Percentiles rank a stretch among this genome's conserved stretches.
Conservation (phyloP, 1,139 yeast genomes). For the Candida sp. region DNA sequence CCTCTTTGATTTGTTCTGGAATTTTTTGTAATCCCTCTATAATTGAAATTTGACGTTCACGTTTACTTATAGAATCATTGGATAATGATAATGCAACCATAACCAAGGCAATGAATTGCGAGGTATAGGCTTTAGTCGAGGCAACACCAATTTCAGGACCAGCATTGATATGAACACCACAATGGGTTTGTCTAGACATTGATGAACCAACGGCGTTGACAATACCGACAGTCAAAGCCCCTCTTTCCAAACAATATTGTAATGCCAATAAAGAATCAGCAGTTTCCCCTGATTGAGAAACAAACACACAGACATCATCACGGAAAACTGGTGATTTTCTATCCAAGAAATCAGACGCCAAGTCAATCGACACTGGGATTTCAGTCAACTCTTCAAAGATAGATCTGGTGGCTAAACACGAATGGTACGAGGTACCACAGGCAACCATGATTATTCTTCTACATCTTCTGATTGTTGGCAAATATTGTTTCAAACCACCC, state of each 20-base stretch:
- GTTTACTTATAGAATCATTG: slow-evolving; percentile 81
- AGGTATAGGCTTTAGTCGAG: slow-evolving; percentile 98
- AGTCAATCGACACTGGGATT: slow-evolving; percentile 93
- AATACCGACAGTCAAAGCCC: slow-evolving; percentile 96
- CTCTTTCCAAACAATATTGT: slow-evolving; percentile 94
- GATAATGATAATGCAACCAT: slow-evolving; percentile 95
- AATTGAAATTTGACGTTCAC: slow-evolving; percentile 76
- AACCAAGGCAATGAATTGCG: slow-evolving; percentile 95
- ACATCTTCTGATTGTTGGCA: slow-evolving; percentile 89
- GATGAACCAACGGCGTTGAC: slow-evolving; percentile 94
- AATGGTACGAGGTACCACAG: slow-evolving; percentile 98
- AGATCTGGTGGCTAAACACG: slow-evolving; percentile 96
- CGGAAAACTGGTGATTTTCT: slow-evolving; percentile 95
- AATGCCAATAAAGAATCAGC: slow-evolving; percentile 98
- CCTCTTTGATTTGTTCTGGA: slow-evolving; percentile 81
- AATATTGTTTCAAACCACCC: slow-evolving; percentile 86
- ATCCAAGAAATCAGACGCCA: slow-evolving; percentile 97
- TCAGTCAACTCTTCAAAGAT: slow-evolving; percentile 96
- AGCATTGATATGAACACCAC: slow-evolving; percentile 99
- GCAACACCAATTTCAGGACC: slow-evolving; percentile 99
- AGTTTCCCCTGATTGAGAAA: slow-evolving; percentile 98
- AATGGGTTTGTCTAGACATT: slow-evolving; percentile 92
- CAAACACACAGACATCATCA: slow-evolving; percentile 97
- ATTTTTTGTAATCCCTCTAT: slow-evolving; percentile 82
- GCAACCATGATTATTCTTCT: slow-evolving; percentile 98